phyloP scores from a whole-genome alignment of 1,284 basidiomycete genomes.

The Coniferiporia sulphurascens region DNA sequence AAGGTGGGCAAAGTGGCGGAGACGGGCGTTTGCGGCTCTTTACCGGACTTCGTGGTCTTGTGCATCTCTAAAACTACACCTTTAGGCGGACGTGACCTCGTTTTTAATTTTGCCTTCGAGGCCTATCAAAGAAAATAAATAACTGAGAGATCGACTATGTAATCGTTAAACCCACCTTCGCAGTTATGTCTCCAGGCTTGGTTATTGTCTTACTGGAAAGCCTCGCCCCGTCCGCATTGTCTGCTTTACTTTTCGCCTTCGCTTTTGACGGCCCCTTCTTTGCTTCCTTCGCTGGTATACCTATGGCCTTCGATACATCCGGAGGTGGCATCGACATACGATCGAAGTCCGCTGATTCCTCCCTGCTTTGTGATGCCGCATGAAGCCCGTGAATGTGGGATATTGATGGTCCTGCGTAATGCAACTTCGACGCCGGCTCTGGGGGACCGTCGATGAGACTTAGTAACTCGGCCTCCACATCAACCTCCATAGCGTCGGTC shows the following conservation, averaged over 20 bases:
- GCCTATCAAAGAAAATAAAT: not conserved
- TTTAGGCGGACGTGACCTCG: conserved; percentile 27
- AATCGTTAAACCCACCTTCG: conserved; percentile 7
- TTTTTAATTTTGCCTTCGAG: conserved; percentile 28
- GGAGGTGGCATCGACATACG: conserved; percentile 17
- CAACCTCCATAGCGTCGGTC: conserved; percentile 40
- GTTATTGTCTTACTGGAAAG: conserved; percentile 18
- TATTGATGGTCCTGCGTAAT: not conserved
- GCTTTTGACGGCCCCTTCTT: conserved; percentile 7
- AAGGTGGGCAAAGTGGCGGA: not conserved
- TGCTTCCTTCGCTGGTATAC: not conserved
- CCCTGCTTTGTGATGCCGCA: not conserved
- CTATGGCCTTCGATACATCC: not conserved
- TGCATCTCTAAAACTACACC: not conserved
- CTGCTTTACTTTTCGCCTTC: conserved; percentile 6
- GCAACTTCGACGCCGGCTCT: conserved; percentile 9
- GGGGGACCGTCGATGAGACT: conserved; percentile 54
- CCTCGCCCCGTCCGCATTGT: conserved; percentile 17
- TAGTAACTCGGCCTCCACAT: conserved; percentile 68
- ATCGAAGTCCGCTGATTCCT: not conserved
- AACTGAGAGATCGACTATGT: not conserved
- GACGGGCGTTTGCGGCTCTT: conserved; percentile 4
- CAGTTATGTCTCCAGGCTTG: conserved; percentile 2
- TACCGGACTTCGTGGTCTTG: conserved; percentile 10
- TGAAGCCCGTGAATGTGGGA: not conserved